Conservation (phyloP, 495 filamentous ascomycete genomes). For the Hypoxylon perforatum region DNA sequence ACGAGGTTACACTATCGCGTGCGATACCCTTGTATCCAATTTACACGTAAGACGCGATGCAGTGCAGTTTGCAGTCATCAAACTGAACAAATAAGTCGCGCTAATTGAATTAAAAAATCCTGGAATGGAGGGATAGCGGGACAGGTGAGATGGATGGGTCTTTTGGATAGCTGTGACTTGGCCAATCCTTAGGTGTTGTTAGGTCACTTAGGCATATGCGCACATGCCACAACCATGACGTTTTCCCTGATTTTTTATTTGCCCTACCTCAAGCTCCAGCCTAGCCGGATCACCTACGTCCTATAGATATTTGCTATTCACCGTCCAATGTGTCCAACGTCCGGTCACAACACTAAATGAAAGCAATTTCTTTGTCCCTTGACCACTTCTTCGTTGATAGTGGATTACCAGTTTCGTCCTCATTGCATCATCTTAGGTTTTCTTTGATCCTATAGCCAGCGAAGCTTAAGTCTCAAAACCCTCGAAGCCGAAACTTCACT, state of each 20-base stretch:
- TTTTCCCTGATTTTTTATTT: constrained; percentile 23
- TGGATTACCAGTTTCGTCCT: background rate
- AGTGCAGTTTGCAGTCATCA: background rate
- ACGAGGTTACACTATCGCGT: too few relatives aligned
- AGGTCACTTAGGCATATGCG: background rate
- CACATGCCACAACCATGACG: constrained; percentile 35
- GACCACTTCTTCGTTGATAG: background rate
- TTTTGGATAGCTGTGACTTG: background rate
- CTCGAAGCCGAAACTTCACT: background rate
- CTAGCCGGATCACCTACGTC: background rate
- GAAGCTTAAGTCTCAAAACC: background rate
- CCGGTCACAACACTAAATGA: background rate
- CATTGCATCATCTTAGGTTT: background rate
- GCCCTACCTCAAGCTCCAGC: background rate
- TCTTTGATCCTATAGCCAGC: too few relatives aligned
- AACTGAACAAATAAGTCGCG: constrained; percentile 21
- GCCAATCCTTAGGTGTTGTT: too few relatives aligned
- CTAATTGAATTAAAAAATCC: constrained; percentile 26
- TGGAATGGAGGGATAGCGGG: too few relatives aligned
- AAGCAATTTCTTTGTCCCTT: constrained; percentile 5
- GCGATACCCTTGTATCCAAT: constrained; percentile 20
- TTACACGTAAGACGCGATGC: constrained; percentile 25
- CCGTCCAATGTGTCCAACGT: constrained; percentile 1
- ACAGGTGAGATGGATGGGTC: constrained; percentile 19
- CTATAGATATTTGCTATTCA: background rate